A percentile compares a stretch with the other conserved stretches of the same genome.
These are phyloP conservation scores for Lipomyces yamadae DNA, from an alignment of 805 yeast species.

Conservation along the genomic window DNA sequence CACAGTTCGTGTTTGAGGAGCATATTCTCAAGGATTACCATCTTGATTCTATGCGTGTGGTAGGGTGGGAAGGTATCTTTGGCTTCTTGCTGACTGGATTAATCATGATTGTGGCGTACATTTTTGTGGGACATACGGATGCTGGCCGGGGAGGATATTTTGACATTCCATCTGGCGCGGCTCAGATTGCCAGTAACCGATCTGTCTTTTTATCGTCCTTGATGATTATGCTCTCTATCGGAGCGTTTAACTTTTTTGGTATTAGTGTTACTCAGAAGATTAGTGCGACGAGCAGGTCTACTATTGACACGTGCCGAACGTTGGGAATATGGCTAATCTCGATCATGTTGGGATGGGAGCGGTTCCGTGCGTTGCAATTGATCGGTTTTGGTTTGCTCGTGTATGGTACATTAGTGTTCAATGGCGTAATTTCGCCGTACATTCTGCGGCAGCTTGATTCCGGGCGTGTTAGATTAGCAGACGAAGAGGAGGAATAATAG, in stretches of 20 bases:
- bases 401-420: constrained; percentile 73
- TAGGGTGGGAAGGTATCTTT: constrained; percentile 74
- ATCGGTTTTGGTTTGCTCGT: constrained; percentile 68
- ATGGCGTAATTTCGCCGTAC: constrained; percentile 49
- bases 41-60: constrained; percentile 66
- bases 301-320: constrained; percentile 78
- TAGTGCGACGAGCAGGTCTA: constrained; percentile 78
- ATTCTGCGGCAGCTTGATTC: constrained; percentile 9
- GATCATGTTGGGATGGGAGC: constrained; percentile 73
- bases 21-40: constrained; percentile 59
- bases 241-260: constrained; percentile 74
- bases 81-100: constrained; percentile 57
- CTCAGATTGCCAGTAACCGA: constrained; percentile 53
- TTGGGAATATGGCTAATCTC: constrained; percentile 77
- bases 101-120: constrained; percentile 47
- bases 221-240: constrained; percentile 71
- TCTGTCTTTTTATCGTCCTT: constrained; percentile 58
- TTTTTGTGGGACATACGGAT: constrained; percentile 48
- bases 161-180: constrained; percentile 58
- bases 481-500: constrained; percentile 7
- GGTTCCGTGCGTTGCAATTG: constrained; percentile 63
- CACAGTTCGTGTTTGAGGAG: constrained; percentile 80
- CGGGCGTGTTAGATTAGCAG: constrained; percentile 12
- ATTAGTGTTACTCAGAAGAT: constrained; percentile 65
- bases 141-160: constrained; percentile 54